phyloP scores from a whole-genome alignment of 176 grass and related monocot species.

The Carex pumila region DNA sequence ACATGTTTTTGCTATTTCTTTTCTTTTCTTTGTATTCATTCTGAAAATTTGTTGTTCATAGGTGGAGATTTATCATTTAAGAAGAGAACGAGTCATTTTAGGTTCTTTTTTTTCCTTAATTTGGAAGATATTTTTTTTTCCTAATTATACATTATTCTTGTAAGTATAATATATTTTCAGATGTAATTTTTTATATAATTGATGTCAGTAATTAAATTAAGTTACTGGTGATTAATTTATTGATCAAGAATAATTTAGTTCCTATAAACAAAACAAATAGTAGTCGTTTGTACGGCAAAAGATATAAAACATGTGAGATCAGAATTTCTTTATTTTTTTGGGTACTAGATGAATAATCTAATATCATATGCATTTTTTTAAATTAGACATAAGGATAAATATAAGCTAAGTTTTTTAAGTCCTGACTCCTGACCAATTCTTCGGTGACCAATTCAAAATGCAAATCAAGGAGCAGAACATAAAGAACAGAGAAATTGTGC shows the following conservation, averaged over 20 bases:
- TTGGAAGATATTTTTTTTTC: background rate
- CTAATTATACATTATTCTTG: conserved; percentile 1
- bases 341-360: background rate
- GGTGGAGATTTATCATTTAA: background rate
- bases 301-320: background rate
- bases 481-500: background rate
- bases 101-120: background rate
- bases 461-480: background rate
- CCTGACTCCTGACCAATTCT: background rate
- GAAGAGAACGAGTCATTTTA: background rate
- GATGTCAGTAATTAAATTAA: background rate
- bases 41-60: conserved; percentile 1
- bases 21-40: background rate
- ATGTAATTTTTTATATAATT: background rate
- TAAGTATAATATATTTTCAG: background rate
- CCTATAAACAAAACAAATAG: background rate
- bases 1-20: background rate
- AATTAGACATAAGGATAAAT: background rate
- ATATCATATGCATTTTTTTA: background rate
- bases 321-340: background rate
- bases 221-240: background rate
- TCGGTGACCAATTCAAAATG: background rate
- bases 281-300: background rate
- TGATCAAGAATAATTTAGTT: background rate
- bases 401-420: background rate